These are phyloP conservation scores for Galerina marginata DNA, from an alignment of 768 basidiomycete genomes.

Conservation along the genomic window DNA sequence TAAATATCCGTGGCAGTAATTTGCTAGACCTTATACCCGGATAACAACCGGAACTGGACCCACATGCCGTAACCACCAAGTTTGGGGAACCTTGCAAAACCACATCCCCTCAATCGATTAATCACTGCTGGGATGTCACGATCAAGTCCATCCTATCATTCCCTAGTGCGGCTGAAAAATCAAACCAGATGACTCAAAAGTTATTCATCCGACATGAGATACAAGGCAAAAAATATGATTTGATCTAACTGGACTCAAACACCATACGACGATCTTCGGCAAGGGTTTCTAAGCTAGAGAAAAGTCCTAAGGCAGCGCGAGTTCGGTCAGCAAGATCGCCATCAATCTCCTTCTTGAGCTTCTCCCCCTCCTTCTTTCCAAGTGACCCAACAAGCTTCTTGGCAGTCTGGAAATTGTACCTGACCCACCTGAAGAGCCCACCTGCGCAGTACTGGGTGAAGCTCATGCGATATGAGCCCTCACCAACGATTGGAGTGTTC, in stretches of 20 bases:
- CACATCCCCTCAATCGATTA: too few species aligned
- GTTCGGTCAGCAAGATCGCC: neutral
- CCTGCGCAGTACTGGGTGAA: conserved; percentile 8
- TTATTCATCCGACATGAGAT: too few species aligned
- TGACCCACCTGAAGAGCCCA: conserved; percentile 6
- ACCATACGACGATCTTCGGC: neutral
- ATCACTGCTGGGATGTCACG: too few species aligned
- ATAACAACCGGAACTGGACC: too few species aligned
- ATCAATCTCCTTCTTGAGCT: neutral
- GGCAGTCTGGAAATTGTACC: neutral
- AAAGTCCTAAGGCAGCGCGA: neutral
- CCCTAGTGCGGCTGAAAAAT: too few species aligned
- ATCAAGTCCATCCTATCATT: too few species aligned
- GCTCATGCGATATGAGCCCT: neutral
- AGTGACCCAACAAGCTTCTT: neutral
- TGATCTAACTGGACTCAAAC: neutral
- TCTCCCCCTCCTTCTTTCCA: neutral
- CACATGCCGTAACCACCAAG: too few species aligned
- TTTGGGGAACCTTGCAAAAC: too few species aligned
- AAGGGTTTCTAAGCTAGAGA: neutral
- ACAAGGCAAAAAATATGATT: too few species aligned
- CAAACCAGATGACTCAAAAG: too few species aligned
- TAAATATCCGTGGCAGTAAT: too few species aligned
- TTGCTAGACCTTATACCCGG: too few species aligned
- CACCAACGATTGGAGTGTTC: neutral